Conservation (phyloP, 2,329 filamentous ascomycete species). For the Stemphylium vesicarium region DNA sequence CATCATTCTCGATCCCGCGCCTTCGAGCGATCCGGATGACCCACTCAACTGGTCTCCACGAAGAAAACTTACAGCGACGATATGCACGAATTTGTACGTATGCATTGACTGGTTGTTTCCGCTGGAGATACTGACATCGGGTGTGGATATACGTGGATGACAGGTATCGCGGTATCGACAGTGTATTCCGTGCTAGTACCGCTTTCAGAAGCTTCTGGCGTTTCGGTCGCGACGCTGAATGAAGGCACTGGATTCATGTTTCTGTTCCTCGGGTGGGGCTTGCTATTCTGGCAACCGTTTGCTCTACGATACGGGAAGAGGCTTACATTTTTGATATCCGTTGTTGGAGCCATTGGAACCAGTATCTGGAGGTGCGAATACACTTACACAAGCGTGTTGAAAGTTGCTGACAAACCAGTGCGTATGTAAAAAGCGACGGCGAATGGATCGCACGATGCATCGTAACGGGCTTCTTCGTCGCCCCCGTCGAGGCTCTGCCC, state of each 20-base stretch:
- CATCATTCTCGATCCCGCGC: constrained; percentile 51
- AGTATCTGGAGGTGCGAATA: constrained; percentile 50
- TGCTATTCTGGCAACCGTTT: constrained; percentile 60
- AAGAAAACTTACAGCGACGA: constrained; percentile 35
- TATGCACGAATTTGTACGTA: constrained; percentile 29
- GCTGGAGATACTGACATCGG: constrained; percentile 31
- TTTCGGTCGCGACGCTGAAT: constrained; percentile 55
- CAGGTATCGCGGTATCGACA: constrained; percentile 57
- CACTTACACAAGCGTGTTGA: background rate
- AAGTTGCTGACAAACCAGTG: constrained; percentile 41
- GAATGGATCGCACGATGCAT: constrained; percentile 58
- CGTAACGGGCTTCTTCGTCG: constrained; percentile 56
- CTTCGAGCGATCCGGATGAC: constrained; percentile 44
- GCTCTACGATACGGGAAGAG: constrained; percentile 61
- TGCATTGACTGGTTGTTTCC: background rate
- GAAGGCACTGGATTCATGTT: constrained; percentile 62
- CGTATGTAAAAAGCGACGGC: constrained; percentile 53
- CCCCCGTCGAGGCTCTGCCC: constrained; percentile 58
- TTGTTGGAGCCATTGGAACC: constrained; percentile 48
- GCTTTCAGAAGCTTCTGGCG: constrained; percentile 55
- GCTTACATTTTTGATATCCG: constrained; percentile 55
- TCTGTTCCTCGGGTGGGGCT: constrained; percentile 59
- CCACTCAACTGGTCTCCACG: constrained; percentile 44
- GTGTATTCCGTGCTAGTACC: constrained; percentile 60
- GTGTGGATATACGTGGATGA: constrained; percentile 57